Conservation (phyloP, 2,329 filamentous ascomycete species). For the Penicillium vulpinum region DNA sequence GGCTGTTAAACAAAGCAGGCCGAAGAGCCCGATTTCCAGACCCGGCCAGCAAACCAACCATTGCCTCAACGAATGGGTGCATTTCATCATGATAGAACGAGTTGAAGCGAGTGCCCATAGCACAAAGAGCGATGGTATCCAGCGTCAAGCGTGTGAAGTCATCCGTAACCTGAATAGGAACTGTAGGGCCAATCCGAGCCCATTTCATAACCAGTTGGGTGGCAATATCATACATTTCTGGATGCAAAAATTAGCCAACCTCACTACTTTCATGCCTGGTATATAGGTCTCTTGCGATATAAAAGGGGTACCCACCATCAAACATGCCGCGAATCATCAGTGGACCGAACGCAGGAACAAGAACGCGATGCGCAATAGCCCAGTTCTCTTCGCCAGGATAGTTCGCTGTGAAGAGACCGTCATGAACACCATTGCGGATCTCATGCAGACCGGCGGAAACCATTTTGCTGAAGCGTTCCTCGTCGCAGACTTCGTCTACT, state of each 20-base stretch:
- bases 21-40: constrained; percentile 54
- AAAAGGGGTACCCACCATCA: constrained; percentile 26
- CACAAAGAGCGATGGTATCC: constrained; percentile 69
- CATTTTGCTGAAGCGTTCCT: constrained; percentile 64
- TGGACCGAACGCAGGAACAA: constrained; percentile 52
- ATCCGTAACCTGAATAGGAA: constrained; percentile 61
- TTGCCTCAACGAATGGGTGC: constrained; percentile 69
- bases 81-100: constrained; percentile 68
- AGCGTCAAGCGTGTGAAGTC: constrained; percentile 73
- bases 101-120: constrained; percentile 74
- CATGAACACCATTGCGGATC: constrained; percentile 61
- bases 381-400: constrained; percentile 55
- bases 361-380: constrained; percentile 59
- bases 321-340: constrained; percentile 48
- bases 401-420: constrained; percentile 65
- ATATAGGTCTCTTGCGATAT: not conserved
- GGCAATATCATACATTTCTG: constrained; percentile 45
- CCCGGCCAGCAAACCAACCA: constrained; percentile 64
- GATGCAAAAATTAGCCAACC: not conserved
- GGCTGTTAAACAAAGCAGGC: constrained; percentile 48
- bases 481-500: constrained; percentile 64
- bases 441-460: constrained; percentile 53
- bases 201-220: constrained; percentile 44
- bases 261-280: accelerated
- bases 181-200: constrained; percentile 53